phyloP scores from a whole-genome alignment of 2,329 filamentous ascomycete species.

The Alternaria gansuensis region DNA sequence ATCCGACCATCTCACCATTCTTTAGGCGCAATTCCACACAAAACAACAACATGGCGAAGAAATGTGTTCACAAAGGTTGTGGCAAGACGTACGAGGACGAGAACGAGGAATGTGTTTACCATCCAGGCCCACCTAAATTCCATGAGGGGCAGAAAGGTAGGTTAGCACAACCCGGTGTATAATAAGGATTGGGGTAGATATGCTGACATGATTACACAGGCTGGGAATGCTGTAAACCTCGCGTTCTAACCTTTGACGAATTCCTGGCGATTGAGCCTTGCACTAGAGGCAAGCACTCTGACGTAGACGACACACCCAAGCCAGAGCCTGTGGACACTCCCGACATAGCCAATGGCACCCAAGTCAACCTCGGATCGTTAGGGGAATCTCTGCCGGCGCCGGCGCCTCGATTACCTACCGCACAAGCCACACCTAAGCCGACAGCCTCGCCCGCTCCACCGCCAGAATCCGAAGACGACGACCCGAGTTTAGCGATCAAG shows the following conservation, averaged over 20 bases:
- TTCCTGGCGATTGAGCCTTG: slow-evolving; percentile 93
- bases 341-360: slow-evolving; percentile 54
- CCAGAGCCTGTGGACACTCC: slow-evolving; percentile 59
- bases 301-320: slow-evolving; percentile 75
- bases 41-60: slow-evolving; percentile 68
- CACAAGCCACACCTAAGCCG: slow-evolving; percentile 40
- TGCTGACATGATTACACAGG: slow-evolving; percentile 63
- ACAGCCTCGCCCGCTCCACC: slow-evolving; percentile 44
- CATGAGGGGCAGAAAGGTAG: slow-evolving; percentile 98
- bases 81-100: slow-evolving; percentile 85
- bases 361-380: slow-evolving; percentile 45
- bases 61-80: slow-evolving; percentile 97
- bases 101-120: slow-evolving; percentile 86
- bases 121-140: slow-evolving; percentile 89
- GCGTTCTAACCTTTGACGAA: slow-evolving; percentile 96
- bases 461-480: slow-evolving; percentile 79
- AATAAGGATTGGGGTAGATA: not conserved
- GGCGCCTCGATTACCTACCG: slow-evolving; percentile 45
- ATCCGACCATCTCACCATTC: slow-evolving; percentile 17
- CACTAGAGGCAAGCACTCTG: slow-evolving; percentile 91
- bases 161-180: slow-evolving; percentile 1
- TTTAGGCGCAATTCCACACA: slow-evolving; percentile 2
- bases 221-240: slow-evolving; percentile 98
- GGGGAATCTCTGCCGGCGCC: slow-evolving; percentile 45
- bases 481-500: slow-evolving; percentile 76